phyloP scores from a whole-genome alignment of 2,329 filamentous ascomycete genomes.

The Periconia sp. region DNA sequence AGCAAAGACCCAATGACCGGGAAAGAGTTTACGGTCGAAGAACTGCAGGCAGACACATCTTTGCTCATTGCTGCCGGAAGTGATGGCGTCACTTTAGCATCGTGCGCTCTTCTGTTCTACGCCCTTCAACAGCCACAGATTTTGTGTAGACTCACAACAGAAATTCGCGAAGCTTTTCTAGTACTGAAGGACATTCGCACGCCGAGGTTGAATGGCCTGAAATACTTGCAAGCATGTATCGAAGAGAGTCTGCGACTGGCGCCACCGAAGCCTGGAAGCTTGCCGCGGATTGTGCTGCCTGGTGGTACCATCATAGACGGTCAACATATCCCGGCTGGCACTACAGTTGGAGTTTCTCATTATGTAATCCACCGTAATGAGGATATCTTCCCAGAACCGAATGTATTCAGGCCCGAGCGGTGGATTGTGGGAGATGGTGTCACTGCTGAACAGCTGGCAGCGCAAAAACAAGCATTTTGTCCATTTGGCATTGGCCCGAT shows the following conservation, averaged over 20 bases:
- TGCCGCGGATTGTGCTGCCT: conserved; percentile 9
- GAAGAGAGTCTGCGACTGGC: conserved; percentile 16
- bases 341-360: conserved; percentile 26
- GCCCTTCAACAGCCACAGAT: conserved; percentile 11
- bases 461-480: conserved; percentile 7
- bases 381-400: conserved; percentile 25
- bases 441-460: conserved; percentile 4
- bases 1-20: conserved; percentile 48
- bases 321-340: conserved; percentile 14
- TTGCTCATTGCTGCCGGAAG: conserved; percentile 21
- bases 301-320: conserved; percentile 21
- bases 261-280: conserved; percentile 9
- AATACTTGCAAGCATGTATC: conserved; percentile 21
- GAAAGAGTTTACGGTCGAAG: conserved; percentile 35
- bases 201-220: conserved; percentile 6
- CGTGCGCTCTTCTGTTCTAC: conserved; percentile 18
- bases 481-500: conserved; percentile 7
- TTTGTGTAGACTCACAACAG: conserved; percentile 17
- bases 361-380: conserved; percentile 23
- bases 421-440: conserved; percentile 25
- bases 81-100: conserved; percentile 21
- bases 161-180: conserved; percentile 16
- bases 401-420: conserved; percentile 29
- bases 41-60: conserved; percentile 38
- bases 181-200: conserved; percentile 14